Percentiles rank a stretch among this genome's conserved stretches.
Evolutionary conservation across 805 yeast genomes (phyloP).

Genomic region (Hanseniaspora mollemarum): DNA sequence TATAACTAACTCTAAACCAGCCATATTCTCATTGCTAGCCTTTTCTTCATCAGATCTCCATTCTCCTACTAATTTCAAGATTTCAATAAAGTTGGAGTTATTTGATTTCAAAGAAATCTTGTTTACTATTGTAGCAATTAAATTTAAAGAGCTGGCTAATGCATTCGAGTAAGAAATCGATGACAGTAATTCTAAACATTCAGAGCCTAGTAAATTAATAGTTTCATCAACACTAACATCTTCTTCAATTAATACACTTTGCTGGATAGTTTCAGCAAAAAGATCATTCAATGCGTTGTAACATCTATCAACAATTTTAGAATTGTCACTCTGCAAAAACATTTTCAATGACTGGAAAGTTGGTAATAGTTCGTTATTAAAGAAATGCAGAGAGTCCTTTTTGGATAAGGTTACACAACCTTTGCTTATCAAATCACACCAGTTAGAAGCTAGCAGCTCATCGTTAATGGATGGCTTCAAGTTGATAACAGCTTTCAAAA

Average conservation of each 20-base stretch:
- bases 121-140: conserved; percentile 49
- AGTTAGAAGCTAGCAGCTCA: conserved; percentile 76
- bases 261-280: conserved; percentile 40
- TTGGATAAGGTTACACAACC: conserved; percentile 49
- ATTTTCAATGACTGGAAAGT: conserved; percentile 33
- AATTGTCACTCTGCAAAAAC: conserved; percentile 57
- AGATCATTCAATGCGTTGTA: conserved; percentile 65
- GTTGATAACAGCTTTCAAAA: conserved; percentile 61
- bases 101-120: conserved; percentile 54
- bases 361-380: conserved; percentile 29
- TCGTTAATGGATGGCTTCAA: conserved; percentile 75
- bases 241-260: conserved; percentile 40
- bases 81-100: conserved; percentile 51
- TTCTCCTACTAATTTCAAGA: conserved; percentile 64
- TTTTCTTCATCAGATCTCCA: conserved; percentile 73
- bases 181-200: conserved; percentile 31
- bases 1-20: conserved; percentile 69
- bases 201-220: conserved; percentile 45
- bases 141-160: conserved; percentile 60
- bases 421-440: conserved; percentile 90
- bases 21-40: conserved; percentile 42
- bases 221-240: conserved; percentile 44
- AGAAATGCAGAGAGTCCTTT: conserved; percentile 45
- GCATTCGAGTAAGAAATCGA: conserved; percentile 67
- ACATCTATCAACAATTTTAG: conserved; percentile 61